phyloP scores from a whole-genome alignment of 345 rosid species.

The Eutrema japonicum region DNA sequence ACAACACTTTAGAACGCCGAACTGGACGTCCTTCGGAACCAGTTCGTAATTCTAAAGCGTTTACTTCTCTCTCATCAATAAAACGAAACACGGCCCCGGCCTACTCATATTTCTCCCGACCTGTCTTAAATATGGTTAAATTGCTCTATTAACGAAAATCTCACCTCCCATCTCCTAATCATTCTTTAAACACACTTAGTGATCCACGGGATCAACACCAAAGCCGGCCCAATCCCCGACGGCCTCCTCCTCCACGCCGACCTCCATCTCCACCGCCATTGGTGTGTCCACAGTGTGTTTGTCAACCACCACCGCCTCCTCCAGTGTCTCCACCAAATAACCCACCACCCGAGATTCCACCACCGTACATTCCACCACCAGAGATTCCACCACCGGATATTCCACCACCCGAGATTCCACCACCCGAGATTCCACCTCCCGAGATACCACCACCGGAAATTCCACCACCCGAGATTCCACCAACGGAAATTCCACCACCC shows the following conservation, averaged over 20 bases:
- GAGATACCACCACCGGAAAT: background rate
- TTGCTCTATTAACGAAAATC: no score
- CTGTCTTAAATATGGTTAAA: no score
- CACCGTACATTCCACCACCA: background rate
- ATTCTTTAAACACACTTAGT: no score
- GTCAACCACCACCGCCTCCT: background rate
- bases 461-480: background rate
- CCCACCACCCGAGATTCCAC: background rate
- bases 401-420: background rate
- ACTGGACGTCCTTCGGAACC: no score
- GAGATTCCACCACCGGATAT: background rate
- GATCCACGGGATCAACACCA: no score
- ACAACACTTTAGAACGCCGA: no score
- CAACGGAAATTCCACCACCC: background rate
- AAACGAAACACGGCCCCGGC: no score
- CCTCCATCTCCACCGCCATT: slow-evolving; percentile 9
- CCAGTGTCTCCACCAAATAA: no score
- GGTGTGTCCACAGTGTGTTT: slow-evolving; percentile 13
- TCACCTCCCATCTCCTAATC: no score
- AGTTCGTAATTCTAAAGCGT: no score
- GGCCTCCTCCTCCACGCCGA: background rate
- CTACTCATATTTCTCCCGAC: no score
- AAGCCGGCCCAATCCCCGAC: background rate
- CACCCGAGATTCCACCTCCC: background rate
- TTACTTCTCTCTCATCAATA: no score